Evolutionary conservation across 2,329 filamentous ascomycete species (phyloP), one percentile per base, ranked within the genome.

Genomic region (Hypoxylon rubiginosum): DNA sequence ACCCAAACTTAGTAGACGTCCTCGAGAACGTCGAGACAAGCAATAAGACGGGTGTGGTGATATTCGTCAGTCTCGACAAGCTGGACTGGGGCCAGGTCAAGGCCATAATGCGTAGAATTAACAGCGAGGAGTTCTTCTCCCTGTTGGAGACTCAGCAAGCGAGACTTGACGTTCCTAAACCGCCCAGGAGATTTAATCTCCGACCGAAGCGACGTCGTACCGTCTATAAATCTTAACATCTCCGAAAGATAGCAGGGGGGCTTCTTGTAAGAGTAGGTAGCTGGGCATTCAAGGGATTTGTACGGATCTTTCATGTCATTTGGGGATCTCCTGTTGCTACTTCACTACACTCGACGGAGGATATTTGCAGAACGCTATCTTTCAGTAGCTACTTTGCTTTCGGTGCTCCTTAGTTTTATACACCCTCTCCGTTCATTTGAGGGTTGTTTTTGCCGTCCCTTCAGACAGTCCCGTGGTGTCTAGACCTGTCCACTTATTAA

Each of bases 401-500:
- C 28, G 17, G 15, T 13, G 13, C 32, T 28, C 15, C 15, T 21
- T 30, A 30, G 24, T 5, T 45, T n/a, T 32, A 30, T 28, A 30
- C n/a, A 26, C n/a, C 28, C 54, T 46, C 4, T n/a, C n/a, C 36
- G 52, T 10, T 65, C 45, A 73, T 52, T 55, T 57, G 7, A 76
- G 34, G 41, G 58, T 68, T 30, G 73, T 53, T 13, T 72, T 64
- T 36, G 69, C 68, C 17, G 69, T 58, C 17, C 59, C 68, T 10
- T 62, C 72, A 3, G 69, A 66, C 17, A 76, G 24, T 1, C 67
- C 72, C 15, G 69, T 71, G 36, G 72, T 74, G 21, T 78, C 75
- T 17, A 88, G 74, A 0, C 85, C 84, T 24, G 84, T 84, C 71
- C 87, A 88, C 74, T 88, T 86, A 72, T 90, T 90, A 68, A 90